Evolutionary conservation across 148 eudicot genomes (phyloP).

Genomic region (Vaccinium corymbosum): DNA sequence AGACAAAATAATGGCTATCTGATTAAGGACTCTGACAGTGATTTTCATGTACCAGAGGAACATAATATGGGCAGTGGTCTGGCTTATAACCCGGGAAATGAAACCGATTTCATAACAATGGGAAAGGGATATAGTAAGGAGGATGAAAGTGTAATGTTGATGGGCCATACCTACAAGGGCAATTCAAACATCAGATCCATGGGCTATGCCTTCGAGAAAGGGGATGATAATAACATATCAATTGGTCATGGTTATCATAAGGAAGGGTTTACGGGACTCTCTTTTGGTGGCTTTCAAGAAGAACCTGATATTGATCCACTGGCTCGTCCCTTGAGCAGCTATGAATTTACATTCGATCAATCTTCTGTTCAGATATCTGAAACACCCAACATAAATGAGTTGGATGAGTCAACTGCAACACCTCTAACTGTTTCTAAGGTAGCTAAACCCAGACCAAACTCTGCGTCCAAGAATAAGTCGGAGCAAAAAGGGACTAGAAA

Average conservation of each 20-base stretch:
- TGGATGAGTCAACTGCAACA: conserved; percentile 22
- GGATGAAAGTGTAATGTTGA: conserved; percentile 24
- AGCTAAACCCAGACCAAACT: conserved; percentile 29
- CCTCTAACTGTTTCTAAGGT: conserved; percentile 21
- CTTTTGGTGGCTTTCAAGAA: conserved; percentile 40
- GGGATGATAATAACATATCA: conserved; percentile 21
- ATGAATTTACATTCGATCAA: conserved; percentile 31
- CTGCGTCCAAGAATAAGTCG: conserved; percentile 29
- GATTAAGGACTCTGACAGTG: conserved; percentile 42
- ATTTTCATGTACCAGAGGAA: conserved; percentile 20
- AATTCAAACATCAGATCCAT: conserved; percentile 26
- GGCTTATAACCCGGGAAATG: conserved; percentile 27
- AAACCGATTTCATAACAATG: conserved; percentile 29
- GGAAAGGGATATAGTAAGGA: conserved; percentile 34
- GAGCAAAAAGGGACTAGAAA: conserved; percentile 31
- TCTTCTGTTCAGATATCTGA: conserved; percentile 32
- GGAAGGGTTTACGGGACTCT: conserved; percentile 29
- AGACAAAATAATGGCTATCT: conserved; percentile 44
- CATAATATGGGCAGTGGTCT: conserved; percentile 23
- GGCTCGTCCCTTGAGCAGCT: conserved; percentile 32
- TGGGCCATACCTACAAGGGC: conserved; percentile 29
- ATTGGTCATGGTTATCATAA: conserved; percentile 29
- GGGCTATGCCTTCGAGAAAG: conserved; percentile 23
- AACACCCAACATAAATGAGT: conserved; percentile 22
- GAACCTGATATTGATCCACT: conserved; percentile 33